A percentile compares a stretch with the other conserved stretches of the same genome.
Evolutionary conservation across 768 basidiomycete species (phyloP).

Genomic region (Lactarius trivialis): DNA sequence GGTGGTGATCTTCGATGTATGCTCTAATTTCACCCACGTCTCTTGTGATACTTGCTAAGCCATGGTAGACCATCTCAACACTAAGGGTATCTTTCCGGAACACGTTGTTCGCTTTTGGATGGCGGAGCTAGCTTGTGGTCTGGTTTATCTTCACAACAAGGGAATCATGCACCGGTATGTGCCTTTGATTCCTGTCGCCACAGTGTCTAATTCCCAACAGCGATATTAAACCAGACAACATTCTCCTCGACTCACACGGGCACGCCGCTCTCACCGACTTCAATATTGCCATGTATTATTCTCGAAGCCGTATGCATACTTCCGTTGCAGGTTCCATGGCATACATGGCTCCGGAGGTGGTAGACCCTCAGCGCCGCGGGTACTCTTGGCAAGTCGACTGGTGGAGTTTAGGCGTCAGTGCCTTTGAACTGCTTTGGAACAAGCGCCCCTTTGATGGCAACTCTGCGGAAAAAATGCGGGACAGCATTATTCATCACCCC

Average conservation of each 20-base stretch:
- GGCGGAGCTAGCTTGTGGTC: constrained; percentile 76
- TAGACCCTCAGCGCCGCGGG: constrained; percentile 63
- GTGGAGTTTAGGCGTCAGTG: constrained; percentile 92
- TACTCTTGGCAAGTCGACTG: constrained; percentile 93
- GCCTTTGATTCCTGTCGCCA: constrained; percentile 18
- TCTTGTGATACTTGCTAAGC: constrained; percentile 4
- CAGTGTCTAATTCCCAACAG: constrained; percentile 35
- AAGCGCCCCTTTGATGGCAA: constrained; percentile 86
- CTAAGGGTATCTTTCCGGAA: constrained; percentile 59
- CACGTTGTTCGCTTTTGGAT: constrained; percentile 79
- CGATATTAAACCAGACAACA: constrained; percentile 96
- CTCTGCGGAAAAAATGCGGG: constrained; percentile 81
- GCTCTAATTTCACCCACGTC: constrained; percentile 27
- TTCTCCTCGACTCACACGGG: constrained; percentile 86
- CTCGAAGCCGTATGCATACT: constrained; percentile 78
- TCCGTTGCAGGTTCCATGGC: constrained; percentile 98
- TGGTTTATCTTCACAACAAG: constrained; percentile 86
- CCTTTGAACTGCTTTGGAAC: constrained; percentile 83
- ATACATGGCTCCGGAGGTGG: constrained; percentile 99
- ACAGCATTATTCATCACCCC: constrained; percentile 75
- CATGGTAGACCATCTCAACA: constrained; percentile 73
- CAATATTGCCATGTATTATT: constrained; percentile 98
- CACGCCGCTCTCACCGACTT: constrained; percentile 98
- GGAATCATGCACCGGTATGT: constrained; percentile 91
- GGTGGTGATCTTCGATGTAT: constrained; percentile 89